Base-by-base conservation (phyloP, 1,284 basidiomycete genomes). In the Chondrostereum purpureum region DNA sequence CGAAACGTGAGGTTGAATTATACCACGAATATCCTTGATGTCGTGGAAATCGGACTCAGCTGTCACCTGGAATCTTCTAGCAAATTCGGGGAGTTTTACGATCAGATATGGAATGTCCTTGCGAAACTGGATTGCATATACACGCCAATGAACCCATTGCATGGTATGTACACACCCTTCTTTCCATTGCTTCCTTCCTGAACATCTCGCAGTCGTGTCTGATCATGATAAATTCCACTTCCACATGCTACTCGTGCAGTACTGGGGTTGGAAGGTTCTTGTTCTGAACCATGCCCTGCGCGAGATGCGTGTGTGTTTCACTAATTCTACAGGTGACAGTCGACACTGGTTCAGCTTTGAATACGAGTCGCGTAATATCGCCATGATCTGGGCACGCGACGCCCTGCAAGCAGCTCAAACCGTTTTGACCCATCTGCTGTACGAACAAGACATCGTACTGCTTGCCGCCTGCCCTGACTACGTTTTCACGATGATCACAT, bases 401-500 rank as follows among this genome's bases (percentile, higher is more conserved):
- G 63, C 65, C 1, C 49, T 73, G 11, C 45, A 57, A 2, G 52
- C 63, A 19, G 60, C 70, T 24, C 70, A 75, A 52, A 56, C 62
- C 2, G 56, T 71, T 43, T 49, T 73, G 35, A 57, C 63, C 14
- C 40, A 56, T 5, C 49, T 60, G 3, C 55, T 73, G 31, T 59
- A 62, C 17, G 50, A 58, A 21, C 53, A 55, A 31, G 68, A 73
- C 40, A 49, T 58, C 14, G 52, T 49, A 2, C 49, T 65, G n/a
- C 55, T 73, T 37, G 57, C 61, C 47, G 60, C 69, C 1, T 63
- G 67, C 4, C 73, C 72, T 0, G 72, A 73, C 50, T 57, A 55
- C 40, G 44, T 69, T 22, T 74, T 71, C 52, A 55, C 58, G 24
- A 64, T 74, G 59, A 55, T 73, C 44, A 58, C 66, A 0, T 65